Percentiles rank a stretch among this genome's conserved stretches.
Conservation (phyloP, 2,329 filamentous ascomycete genomes). For the Tolypocladium tundrense region DNA sequence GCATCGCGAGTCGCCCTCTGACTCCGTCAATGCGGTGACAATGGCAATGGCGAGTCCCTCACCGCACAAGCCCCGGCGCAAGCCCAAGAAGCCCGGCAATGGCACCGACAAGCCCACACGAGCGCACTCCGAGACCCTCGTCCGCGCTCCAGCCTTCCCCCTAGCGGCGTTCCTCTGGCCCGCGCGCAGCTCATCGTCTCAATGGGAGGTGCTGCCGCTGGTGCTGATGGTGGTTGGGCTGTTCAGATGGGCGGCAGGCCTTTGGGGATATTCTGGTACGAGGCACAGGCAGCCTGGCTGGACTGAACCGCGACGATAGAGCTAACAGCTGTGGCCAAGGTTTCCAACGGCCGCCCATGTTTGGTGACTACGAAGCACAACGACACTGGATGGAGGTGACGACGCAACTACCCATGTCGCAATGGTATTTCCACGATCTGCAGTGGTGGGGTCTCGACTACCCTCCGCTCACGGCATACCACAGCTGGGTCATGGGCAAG, state of each 20-base stretch:
- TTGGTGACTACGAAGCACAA: slow-evolving; percentile 96
- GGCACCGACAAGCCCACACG: slow-evolving; percentile 23
- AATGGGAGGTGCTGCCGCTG: slow-evolving; percentile 86
- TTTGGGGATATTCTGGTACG: slow-evolving; percentile 91
- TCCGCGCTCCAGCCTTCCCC: slow-evolving; percentile 66
- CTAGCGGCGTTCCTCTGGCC: slow-evolving; percentile 93
- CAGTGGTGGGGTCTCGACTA: slow-evolving; percentile 98
- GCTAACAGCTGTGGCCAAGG: slow-evolving; percentile 29
- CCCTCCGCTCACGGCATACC: slow-evolving; percentile 92
- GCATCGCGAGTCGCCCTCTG: not conserved
- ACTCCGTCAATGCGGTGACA: slow-evolving; percentile 8
- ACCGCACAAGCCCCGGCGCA: slow-evolving; percentile 51
- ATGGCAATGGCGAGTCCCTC: slow-evolving; percentile 42
- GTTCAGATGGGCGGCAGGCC: slow-evolving; percentile 82
- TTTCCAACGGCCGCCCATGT: slow-evolving; percentile 74
- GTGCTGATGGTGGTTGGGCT: slow-evolving; percentile 84
- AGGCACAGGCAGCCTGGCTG: not conserved
- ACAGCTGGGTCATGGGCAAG: slow-evolving; percentile 90
- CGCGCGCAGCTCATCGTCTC: slow-evolving; percentile 68
- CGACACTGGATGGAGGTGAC: slow-evolving; percentile 99
- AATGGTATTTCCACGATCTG: slow-evolving; percentile 97
- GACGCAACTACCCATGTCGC: slow-evolving; percentile 73
- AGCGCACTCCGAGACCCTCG: slow-evolving; percentile 29
- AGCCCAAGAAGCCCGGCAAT: slow-evolving; percentile 38
- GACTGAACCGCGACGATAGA: not conserved